Evolutionary conservation across 257 asterid genomes (phyloP), one percentile per base, ranked within the genome.

Genomic region (Nicotiana tabacum): DNA sequence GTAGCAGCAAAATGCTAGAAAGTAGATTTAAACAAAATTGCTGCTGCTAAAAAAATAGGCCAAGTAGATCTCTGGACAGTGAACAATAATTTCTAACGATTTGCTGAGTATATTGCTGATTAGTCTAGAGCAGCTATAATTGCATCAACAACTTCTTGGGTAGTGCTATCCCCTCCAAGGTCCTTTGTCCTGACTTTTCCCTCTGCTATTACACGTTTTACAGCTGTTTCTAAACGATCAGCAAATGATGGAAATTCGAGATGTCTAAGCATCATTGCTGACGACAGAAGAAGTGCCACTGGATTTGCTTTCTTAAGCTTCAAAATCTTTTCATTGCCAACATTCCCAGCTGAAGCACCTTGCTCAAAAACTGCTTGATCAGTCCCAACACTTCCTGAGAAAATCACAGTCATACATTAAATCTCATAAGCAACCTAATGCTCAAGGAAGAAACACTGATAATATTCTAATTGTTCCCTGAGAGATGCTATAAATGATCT

Each of bases 291-390:
- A 84, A 93, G 81, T 4, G 99, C 99, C 72, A 94, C 98, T 10
- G 99, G 98, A 82, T 96, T 96, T 77, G 98, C 99, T 86, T 77
- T 93, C 97, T 87, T 91, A 72, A 94, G 90, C 90, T 83, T 90
- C 9, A 92, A 85, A n/a, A 90, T 10, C 32, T 92, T 90, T 69
- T 91, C 96, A 39, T 87, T 96, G 83, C 98, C 98, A 13, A 96
- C 99, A 81, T 96, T 96, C 77, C 99, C 99, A 21, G 99, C 98
- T 27, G 99, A 96, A 43, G 99, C 99, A 66, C 99, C 99, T 92
- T 96, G 98, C 93, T 96, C 98, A 60, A 96, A 96, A 33, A 96
- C 81, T 29, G 99, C 99, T 85, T 93, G 97, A 83, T 94, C 99
- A 15, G 99, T 92, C 72, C 98, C 99, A 62, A 94, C 97, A 82